Base-by-base conservation (phyloP, 805 yeast genomes). In the Lipomyces japonicus region DNA sequence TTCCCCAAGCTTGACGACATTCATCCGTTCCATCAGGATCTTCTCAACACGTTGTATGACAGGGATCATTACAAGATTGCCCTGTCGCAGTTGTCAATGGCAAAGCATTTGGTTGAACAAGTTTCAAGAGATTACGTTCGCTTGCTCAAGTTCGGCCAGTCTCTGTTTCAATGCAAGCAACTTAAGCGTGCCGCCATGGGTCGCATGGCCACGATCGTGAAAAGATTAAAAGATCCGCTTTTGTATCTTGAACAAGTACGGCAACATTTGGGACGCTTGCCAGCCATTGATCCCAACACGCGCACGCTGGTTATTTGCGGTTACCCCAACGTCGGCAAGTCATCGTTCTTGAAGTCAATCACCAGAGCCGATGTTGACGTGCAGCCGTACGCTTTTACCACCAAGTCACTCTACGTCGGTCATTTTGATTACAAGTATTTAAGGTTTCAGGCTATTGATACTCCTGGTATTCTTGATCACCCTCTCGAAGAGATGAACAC, bases 401-500 rank as follows among this genome's bases (percentile, higher is more conserved):
- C 99, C 55, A 93, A 93, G 74, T 86, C 96, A 28, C 75, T 93
- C 63, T 93, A 88, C 64, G 99, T 93, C 51, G 99, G 99, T 61
- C 99, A 93, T 74, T 93, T 93, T 68, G 99, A 93, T 74, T 93
- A 93, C 75, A 93, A 93, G 74, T 95, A 93, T 71, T 75, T 93
- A 66, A 79, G 99, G 66, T 93, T 93, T 76, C 99, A 93, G 75
- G 98, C 97, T 49, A 93, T 93, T 66, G 99, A 93, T 72, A 93
- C 98, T 34, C 98, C 99, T 30, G 99, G 99, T 75, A 90, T 93
- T 64, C 76, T 93, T 68, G 99, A 93, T 72, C 82, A 97, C 70
- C 98, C 98, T 53, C 89, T 97, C 39, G 99, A 93, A 71, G 98
- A 93, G 69, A 93, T 93, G 99, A 93, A 93, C 76, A 93, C 93